A percentile compares a stretch with the other conserved stretches of the same genome.
Conservation (phyloP, 352 stramenopile species). For the Aphanomyces astaci region DNA sequence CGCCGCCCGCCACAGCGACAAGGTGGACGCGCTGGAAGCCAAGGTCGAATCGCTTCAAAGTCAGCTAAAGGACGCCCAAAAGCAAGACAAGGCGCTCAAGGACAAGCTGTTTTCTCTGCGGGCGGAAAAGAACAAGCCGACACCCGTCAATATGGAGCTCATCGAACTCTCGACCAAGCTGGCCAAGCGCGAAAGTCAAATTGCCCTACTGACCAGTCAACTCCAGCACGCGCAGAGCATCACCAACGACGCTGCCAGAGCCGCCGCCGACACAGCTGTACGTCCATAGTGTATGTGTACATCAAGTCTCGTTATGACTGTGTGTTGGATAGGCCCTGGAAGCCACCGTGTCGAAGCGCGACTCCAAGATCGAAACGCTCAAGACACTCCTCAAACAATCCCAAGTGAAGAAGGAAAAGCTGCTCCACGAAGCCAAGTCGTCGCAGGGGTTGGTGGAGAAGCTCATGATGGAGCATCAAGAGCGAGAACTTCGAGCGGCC, state of each 20-base stretch:
- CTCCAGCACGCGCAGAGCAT: not conserved
- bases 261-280: not conserved
- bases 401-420: conserved; percentile 4
- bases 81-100: not conserved
- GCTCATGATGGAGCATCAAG: not conserved
- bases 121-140: not conserved
- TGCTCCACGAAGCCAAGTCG: conserved; percentile 3
- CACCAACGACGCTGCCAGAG: not conserved
- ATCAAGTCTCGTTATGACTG: not conserved
- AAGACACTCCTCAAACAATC: not conserved
- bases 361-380: not conserved
- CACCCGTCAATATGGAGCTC: not conserved
- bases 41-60: not conserved
- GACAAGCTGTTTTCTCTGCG: not conserved
- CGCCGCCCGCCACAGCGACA: not conserved
- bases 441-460: not conserved
- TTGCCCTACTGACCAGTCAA: not conserved
- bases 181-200: conserved; percentile 1
- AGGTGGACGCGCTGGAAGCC: not conserved
- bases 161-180: not conserved
- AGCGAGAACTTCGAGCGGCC: not conserved
- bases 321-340: not conserved
- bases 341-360: not conserved
- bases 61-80: not conserved
- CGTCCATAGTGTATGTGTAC: not conserved